Evolutionary conservation across 306 rosid species (phyloP), one percentile per base, ranked within the genome.

Genomic region (Echinosophora koreensis): DNA sequence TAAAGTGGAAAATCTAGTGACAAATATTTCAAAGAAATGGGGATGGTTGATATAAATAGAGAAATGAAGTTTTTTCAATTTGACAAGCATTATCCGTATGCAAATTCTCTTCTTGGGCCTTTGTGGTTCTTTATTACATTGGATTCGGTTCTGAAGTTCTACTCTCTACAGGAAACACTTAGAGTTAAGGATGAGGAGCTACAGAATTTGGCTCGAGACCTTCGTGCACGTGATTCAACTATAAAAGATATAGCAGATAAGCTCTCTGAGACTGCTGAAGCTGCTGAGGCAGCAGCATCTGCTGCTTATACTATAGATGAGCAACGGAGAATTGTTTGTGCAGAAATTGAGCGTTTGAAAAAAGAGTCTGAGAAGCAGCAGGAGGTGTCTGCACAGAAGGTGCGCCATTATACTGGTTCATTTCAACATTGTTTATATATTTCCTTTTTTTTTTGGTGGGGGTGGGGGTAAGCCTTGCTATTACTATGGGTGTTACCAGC

Each of bases 231-330:
- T 5, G 96, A 96, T 88, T 92, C 92, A 78, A 92, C 99, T 66
- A 96, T 96, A 82, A 91, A 85, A 82, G 96, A 89, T 51, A 90
- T 96, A 69, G 97, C 99, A 30, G 99, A 96, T 13, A 96, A 89
- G 68, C 88, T 96, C 62, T 81, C 99, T 42, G 99, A 96, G 86
- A 96, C 98, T 42, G 99, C 99, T 41, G 99, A 92, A 75, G 97
- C 99, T 79, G 98, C 99, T 1, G 99, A 96, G 90, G 97, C 96
- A 32, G 99, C 99, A 72, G 99, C 98, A 76, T 88, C 96, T 75
- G 98, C 99, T 68, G 99, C 98, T 64, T 89, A 89, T 85, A 91
- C 86, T 11, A 89, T 96, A 84, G 98, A 93, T 76, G 97, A 96
- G 67, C 99, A 96, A 52, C 58, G 99, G 83, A 87, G 87, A 86